phyloP scores from a whole-genome alignment of 2,329 filamentous ascomycete genomes.

The Elsinoe australis region DNA sequence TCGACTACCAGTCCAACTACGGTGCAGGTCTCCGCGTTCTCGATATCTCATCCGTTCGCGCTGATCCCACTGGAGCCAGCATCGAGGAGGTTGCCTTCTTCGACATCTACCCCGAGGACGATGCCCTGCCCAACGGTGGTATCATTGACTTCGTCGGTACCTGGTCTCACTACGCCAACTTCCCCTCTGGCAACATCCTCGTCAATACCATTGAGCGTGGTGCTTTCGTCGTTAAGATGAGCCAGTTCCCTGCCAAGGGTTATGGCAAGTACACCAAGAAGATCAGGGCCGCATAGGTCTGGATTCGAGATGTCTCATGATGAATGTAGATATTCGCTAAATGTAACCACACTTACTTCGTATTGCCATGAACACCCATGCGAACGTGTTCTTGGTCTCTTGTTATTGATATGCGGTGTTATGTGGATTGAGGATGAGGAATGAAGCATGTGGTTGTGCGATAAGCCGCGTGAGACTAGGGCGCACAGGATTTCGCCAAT shows the following conservation, averaged over 20 bases:
- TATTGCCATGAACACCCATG: too few relatives aligned
- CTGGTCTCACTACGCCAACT: slow-evolving; percentile 45
- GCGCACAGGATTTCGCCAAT: too few relatives aligned
- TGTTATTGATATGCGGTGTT: too few relatives aligned
- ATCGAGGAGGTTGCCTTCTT: slow-evolving; percentile 46
- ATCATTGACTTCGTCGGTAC: slow-evolving; percentile 33
- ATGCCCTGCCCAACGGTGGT: slow-evolving; percentile 32
- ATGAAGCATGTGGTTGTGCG: too few relatives aligned
- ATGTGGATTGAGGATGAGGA: too few relatives aligned
- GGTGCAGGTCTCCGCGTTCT: slow-evolving; percentile 31
- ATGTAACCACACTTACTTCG: too few relatives aligned
- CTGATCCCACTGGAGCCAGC: slow-evolving; percentile 39
- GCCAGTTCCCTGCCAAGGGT: slow-evolving; percentile 11
- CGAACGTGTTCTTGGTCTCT: too few relatives aligned
- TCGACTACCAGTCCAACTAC: slow-evolving; percentile 35
- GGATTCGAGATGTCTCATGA: too few relatives aligned
- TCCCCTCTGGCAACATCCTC: slow-evolving; percentile 44
- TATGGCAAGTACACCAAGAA: slow-evolving; percentile 16
- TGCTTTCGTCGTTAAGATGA: slow-evolving; percentile 41
- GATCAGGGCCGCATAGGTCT: slow-evolving; percentile 14
- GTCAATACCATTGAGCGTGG: slow-evolving; percentile 49
- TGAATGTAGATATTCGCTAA: too few relatives aligned
- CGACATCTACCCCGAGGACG: slow-evolving; percentile 47
- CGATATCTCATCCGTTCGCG: slow-evolving; percentile 32
- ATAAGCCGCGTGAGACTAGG: too few relatives aligned